Percentiles rank a stretch among this genome's conserved stretches.
Conservation (phyloP, 768 basidiomycete species). For the Leucocoprinus leucothites region DNA sequence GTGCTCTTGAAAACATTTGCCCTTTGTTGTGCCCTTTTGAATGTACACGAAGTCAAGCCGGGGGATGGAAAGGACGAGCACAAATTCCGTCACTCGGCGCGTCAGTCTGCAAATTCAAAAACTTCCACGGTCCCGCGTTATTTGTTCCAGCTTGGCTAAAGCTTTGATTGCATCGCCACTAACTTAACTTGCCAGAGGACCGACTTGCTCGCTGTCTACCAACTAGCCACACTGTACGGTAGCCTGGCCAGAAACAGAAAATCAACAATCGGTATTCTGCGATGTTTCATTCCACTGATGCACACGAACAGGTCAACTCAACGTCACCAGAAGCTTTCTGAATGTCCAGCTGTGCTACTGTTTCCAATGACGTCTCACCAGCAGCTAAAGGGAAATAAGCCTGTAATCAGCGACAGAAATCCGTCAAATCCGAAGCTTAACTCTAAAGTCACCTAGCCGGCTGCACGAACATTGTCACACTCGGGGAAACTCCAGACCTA, state of each 20-base stretch:
- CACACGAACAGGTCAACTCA: too few species aligned
- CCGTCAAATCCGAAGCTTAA: neutral
- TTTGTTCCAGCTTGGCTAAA: slow-evolving; percentile 12
- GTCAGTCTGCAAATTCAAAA: slow-evolving; percentile 1
- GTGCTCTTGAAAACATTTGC: neutral
- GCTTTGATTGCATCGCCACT: neutral
- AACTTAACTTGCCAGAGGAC: too few species aligned
- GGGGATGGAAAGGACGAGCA: neutral
- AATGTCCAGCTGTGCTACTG: too few species aligned
- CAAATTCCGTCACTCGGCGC: neutral
- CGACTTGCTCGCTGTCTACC: too few species aligned
- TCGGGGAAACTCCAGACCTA: neutral
- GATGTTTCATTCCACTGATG: too few species aligned
- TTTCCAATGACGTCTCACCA: too few species aligned
- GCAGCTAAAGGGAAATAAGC: neutral
- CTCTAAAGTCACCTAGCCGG: neutral
- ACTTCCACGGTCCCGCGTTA: slow-evolving; percentile 11
- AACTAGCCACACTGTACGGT: too few species aligned
- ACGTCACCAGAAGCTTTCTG: too few species aligned
- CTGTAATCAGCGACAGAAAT: neutral
- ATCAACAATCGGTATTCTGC: too few species aligned
- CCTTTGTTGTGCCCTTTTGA: too few species aligned
- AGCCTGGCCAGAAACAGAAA: too few species aligned
- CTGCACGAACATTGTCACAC: slow-evolving; percentile 1
- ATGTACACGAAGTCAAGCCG: neutral